These are phyloP conservation scores for Puccinia triticina DNA, from an alignment of 1,284 basidiomycete genomes.

Conservation along the genomic window DNA sequence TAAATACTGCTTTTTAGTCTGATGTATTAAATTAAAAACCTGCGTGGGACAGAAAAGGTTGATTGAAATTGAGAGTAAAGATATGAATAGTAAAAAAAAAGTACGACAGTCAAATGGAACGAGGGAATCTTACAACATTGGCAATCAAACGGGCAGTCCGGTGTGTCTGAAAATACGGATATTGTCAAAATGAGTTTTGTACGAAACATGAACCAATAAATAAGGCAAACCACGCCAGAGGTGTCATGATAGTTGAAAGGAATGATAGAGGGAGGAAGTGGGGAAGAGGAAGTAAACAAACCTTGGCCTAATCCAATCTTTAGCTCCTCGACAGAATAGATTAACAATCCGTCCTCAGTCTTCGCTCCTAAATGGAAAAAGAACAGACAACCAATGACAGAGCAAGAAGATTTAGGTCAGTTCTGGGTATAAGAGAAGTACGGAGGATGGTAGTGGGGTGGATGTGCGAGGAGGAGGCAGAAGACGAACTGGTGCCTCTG, in stretches of 20 bases:
- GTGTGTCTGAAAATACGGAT: background rate
- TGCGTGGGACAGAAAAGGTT: too few species aligned
- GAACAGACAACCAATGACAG: background rate
- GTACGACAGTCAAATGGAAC: too few species aligned
- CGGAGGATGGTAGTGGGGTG: too few species aligned
- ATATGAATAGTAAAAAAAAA: too few species aligned
- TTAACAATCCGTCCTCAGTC: slow-evolving; percentile 16
- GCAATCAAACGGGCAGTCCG: slow-evolving; percentile 28
- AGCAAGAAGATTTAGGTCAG: background rate
- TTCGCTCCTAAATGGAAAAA: background rate
- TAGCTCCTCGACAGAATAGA: slow-evolving; percentile 26
- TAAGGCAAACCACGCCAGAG: background rate
- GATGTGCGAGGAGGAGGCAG: too few species aligned
- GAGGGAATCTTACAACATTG: slow-evolving; percentile 16
- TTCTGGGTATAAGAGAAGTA: too few species aligned
- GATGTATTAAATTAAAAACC: too few species aligned
- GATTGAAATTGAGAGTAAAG: too few species aligned
- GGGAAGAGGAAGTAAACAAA: background rate
- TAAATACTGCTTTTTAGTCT: too few species aligned
- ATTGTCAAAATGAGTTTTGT: background rate
- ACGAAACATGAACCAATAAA: background rate
- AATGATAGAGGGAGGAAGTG: background rate
- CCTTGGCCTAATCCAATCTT: slow-evolving; percentile 28
- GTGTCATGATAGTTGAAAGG: background rate
- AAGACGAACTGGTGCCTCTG: background rate